These are phyloP conservation scores for Apophysomyces ossiformis DNA, from an alignment of 371 early-diverging fungal species.

Conservation along the genomic window DNA sequence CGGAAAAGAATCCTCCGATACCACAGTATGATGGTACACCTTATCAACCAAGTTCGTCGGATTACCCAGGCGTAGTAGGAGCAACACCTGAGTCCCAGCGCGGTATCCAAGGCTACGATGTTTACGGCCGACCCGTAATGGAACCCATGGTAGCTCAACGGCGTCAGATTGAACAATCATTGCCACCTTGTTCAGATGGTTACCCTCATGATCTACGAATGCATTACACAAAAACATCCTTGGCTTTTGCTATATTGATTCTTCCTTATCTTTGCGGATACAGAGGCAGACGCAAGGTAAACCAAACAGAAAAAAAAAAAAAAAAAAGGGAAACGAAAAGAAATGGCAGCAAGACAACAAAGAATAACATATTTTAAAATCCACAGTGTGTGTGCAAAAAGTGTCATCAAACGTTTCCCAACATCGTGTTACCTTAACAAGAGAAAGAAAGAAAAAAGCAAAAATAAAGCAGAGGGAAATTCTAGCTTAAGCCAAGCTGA, in stretches of 20 bases:
- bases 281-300: slow-evolving; percentile 43
- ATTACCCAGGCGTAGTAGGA: slow-evolving; percentile 44
- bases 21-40: slow-evolving; percentile 11
- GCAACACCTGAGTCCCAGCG: slow-evolving; percentile 31
- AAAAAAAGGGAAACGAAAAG: neutral
- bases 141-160: slow-evolving; percentile 44
- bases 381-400: slow-evolving; percentile 45
- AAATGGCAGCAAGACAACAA: neutral
- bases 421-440: slow-evolving; percentile 33
- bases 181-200: slow-evolving; percentile 41
- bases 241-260: slow-evolving; percentile 41
- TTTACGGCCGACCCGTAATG: slow-evolving; percentile 40
- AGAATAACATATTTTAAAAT: neutral
- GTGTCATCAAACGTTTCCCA: slow-evolving; percentile 45
- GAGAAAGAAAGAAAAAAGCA: neutral
- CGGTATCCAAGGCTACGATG: slow-evolving; percentile 42
- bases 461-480: neutral
- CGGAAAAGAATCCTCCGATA: neutral
- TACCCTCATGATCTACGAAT: slow-evolving; percentile 50
- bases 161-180: slow-evolving; percentile 39
- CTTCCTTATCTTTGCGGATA: slow-evolving; percentile 53
- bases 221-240: slow-evolving; percentile 39
- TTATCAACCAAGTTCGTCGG: neutral
- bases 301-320: neutral
- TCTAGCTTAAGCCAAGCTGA: neutral